Evolutionary conservation across 129 eudicot genomes (phyloP), one percentile per base, ranked within the genome.

Genomic region (Logfia minima): DNA sequence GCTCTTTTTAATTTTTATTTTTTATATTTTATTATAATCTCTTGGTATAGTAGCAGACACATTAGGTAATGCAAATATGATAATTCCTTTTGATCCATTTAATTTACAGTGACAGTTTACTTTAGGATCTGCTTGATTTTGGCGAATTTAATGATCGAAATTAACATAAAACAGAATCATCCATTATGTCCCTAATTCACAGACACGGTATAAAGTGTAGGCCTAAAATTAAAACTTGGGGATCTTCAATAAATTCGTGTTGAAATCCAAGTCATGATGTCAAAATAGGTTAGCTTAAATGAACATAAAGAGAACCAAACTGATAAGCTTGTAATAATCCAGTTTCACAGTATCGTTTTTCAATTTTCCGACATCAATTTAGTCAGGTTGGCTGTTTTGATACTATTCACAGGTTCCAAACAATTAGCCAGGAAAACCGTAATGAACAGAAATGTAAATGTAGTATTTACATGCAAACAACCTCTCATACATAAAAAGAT

Each of bases 51-150:
- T 70, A 61, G 79, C 39, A 23, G 66, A 21, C 61, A 58, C 67
- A 24, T 58, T 69, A 60, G 82, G 52, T 69, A 32, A 28, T 70
- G 70, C 70, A 78, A n/a, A 58, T 78, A 28, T 39, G 21, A 18
- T 73, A 55, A 22, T 73, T 9, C 4, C 26, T 6, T 58, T 6
- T 45, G 18, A 45, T 7, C 53, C 53, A 14, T 56, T 32, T 58
- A 24, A 41, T 9, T 71, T 61, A 71, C 52, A 79, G 77, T 71
- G 66, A 63, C 37, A 2, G 18, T 63, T 62, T 43, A 39, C n/a
- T 59, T 78, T 70, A 45, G 51, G 62, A 8, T 61, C 55, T 60
- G 80, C 73, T 77, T 3, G 35, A 52, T 66, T 45, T 26, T 17
- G 31, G 51, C 76, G 17, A 41, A 5, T 70, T 69, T 60, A 26